Evolutionary conservation across 805 yeast species (phyloP), one percentile per base, ranked within the genome.

Genomic region (Metschnikowia bowlesiae): DNA sequence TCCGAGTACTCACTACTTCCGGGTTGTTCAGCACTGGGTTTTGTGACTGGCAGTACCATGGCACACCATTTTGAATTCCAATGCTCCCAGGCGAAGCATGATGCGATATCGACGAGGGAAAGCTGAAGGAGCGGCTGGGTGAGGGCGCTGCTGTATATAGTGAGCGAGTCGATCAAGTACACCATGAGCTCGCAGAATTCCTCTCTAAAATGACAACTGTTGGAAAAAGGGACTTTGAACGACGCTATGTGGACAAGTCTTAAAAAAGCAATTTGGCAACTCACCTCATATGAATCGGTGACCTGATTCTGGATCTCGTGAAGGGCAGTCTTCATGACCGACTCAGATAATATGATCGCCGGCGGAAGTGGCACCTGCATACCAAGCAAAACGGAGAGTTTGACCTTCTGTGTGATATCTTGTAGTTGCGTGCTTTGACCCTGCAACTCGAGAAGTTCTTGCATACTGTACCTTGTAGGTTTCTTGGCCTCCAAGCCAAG

Each of bases 51-150:
- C 2, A 46, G 43, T 16, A 44, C 38, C 30, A 50, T 37, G 5
- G 39, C 35, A 28, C 52, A 47, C 44, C 44, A 37, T 4, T 48
- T 49, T 46, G 50, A 49, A 31, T 53, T 47, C 60, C 60, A 56
- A 34, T 56, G 60, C 18, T 51, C 55, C 60, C 60, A 56, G 8
- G 43, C 34, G 26, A 54, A 48, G 9, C 52, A 44, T 10, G 39
- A 38, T 1, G 52, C 55, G 30, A 56, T 22, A 35, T 56, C 58
- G 18, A 53, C 45, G 30, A 55, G 50, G 34, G 46, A 37, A 6
- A 43, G 43, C 34, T 52, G 58, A 3, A 53, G 51, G 11, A 49
- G 46, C 11, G 54, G 54, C 31, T 31, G 41, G 4, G 44, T 14
- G 18, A 38, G 37, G 9, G 54, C 18, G 35, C 29, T 33, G 30